Base-by-base conservation (phyloP, 2,329 filamentous ascomycete genomes). In the Fusarium succisae region DNA sequence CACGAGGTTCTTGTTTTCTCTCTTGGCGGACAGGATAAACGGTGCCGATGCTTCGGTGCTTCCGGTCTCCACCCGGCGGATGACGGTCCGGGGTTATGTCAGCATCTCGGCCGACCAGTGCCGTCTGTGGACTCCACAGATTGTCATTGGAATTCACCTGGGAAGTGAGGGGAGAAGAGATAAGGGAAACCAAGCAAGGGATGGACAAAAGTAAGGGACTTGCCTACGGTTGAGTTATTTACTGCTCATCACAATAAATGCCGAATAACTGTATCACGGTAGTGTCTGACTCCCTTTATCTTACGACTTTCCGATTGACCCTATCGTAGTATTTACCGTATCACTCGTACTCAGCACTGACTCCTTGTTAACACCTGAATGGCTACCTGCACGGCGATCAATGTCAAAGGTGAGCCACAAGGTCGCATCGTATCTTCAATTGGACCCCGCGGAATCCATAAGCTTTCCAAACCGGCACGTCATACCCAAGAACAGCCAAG, bases 41-140 rank as follows among this genome's bases (percentile, higher is more conserved):
- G 62, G 66, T 64, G 62, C 62, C 62, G 57, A 54, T 48, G 35
- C 41, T 70, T 71, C 70, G 72, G 51, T 63, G 35, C 57, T 53
- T 47, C 72, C 72, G 70, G 55, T 45, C 50, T 54, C 63, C 65
- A 53, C 45, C 47, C 47, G 57, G 26, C 45, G 57, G 37, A 61
- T 61, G 53, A 28, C 41, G 39, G 41, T 45, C 32, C 60, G 54
- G 45, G 60, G 47, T 60, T 54, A 66, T 69, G 54, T 64, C 58
- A 74, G 60, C 63, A 57, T 67, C 44, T 72, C 75, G 75, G 73
- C 64, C 73, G 73, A 75, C 41, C 53, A 41, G 56, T 76, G 55
- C 73, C 70, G 70, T 72, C 73, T 63, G 69, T 70, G 28, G 24
- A 35, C n/a, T 57, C 67, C 70, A 56, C 60, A 22, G 63, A 24